Evolutionary conservation across 257 asterid genomes (phyloP), one percentile per base, ranked within the genome.

Genomic region (Solanum ossicruentum): DNA sequence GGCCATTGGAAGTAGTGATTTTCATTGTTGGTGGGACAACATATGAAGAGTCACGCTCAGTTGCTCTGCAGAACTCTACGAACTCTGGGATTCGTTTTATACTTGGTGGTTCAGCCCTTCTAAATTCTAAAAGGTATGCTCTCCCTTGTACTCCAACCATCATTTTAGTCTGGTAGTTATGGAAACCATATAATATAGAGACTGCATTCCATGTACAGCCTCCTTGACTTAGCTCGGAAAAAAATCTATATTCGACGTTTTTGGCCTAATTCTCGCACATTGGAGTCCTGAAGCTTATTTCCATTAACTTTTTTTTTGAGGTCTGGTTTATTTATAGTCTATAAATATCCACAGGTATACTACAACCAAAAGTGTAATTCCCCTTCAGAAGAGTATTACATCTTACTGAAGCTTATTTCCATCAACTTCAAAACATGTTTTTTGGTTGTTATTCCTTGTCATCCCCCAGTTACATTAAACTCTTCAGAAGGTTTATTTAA

Each of bases 1-100:
- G 98, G 91, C 97, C 97, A n/a, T 98, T 92, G 88, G 98, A 96
- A 85, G 99, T 96, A 89, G 89, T 96, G 61, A 92, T 96, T 83
- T 95, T 96, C 86, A 67, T 95, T 84, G 94, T 96, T 80, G 99
- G 99, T 12, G 99, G 99, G 88, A 94, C 99, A 80, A 95, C 98
- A 58, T 96, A 93, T 75, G 99, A 96, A 91, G 99, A 95, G 90
- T 96, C 99, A 81, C 97, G 99, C 16, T 86, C 93, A 3, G 97
- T 96, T 87, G 89, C 98, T 70, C 89, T 93, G 36, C 97, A 93
- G 86, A 96, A 95, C 81, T 88, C 99, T 72, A 91, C 92, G 1
- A 95, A 93, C 81, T 91, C 98, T 32, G 99, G 99, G 26, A 88
- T 93, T 66, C 98, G 98, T 65, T 96, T 96, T 93, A 89, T 95